Conservation (phyloP, 768 basidiomycete species). For the Cystofilobasidium ferigula region DNA sequence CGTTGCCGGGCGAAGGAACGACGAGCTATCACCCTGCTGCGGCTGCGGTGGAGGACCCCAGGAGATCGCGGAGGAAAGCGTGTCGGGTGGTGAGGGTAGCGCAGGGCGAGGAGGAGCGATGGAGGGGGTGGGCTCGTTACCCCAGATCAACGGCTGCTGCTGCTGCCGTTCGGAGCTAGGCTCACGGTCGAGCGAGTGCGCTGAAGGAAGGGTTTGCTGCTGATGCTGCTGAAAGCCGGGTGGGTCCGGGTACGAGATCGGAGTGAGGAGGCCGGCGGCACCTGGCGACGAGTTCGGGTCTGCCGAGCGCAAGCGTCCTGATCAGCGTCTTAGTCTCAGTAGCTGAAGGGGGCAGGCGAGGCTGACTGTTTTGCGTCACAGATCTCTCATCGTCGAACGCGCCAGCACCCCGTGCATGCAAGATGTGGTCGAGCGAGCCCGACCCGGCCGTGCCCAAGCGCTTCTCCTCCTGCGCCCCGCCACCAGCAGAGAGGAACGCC, state of each 20-base stretch:
- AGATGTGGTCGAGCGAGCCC: constrained; percentile 1
- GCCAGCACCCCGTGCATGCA: not conserved
- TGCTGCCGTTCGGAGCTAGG: not conserved
- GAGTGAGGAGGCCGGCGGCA: not conserved
- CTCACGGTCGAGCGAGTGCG: too few relatives aligned
- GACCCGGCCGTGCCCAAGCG: not conserved
- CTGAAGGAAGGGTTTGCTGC: too few relatives aligned
- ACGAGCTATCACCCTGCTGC: not conserved
- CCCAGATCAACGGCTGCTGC: not conserved
- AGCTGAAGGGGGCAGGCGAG: not conserved
- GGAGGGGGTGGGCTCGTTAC: not conserved
- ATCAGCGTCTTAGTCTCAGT: not conserved
- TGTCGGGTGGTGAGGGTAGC: not conserved
- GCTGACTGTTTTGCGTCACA: not conserved
- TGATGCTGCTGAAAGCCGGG: not conserved
- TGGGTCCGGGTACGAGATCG: not conserved
- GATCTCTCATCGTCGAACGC: not conserved
- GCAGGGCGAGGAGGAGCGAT: not conserved
- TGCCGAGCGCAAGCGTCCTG: not conserved
- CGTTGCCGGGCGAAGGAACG: not conserved
- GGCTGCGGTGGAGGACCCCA: not conserved
- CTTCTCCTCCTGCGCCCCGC: constrained; percentile 1
- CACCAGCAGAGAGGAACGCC: too few relatives aligned
- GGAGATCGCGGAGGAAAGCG: not conserved
- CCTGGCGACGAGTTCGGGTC: not conserved